A percentile compares a stretch with the other conserved stretches of the same genome.
Evolutionary conservation across 805 yeast species (phyloP).

Genomic region (Lipomyces anomalus): DNA sequence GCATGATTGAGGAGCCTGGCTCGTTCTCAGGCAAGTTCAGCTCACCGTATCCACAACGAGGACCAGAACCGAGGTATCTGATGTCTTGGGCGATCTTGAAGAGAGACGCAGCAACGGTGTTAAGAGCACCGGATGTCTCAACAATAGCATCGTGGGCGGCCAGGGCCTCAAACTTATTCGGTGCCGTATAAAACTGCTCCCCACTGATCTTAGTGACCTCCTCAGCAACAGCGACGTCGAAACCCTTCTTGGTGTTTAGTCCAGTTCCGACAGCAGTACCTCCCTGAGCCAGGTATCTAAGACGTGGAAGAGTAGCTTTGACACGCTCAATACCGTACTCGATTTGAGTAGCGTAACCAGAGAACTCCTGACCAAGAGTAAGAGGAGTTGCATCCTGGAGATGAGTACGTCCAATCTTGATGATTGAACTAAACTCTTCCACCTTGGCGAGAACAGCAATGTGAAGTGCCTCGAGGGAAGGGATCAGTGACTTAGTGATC

Average conservation of each 20-base stretch:
- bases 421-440: slow-evolving; percentile 79
- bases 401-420: slow-evolving; percentile 98
- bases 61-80: slow-evolving; percentile 97
- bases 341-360: slow-evolving; percentile 92
- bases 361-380: slow-evolving; percentile 96
- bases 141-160: slow-evolving; percentile 99
- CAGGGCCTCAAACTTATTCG: slow-evolving; percentile 97
- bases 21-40: slow-evolving; percentile 93
- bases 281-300: slow-evolving; percentile 90
- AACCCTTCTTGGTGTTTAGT: slow-evolving; percentile 87
- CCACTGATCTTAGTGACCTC: slow-evolving; percentile 85
- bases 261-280: slow-evolving; percentile 99
- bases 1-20: slow-evolving; percentile 99
- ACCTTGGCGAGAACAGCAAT: slow-evolving; percentile 72
- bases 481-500: slow-evolving; percentile 67
- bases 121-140: slow-evolving; percentile 94
- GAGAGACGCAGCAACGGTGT: slow-evolving; percentile 88
- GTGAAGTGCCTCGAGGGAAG: slow-evolving; percentile 71
- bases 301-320: slow-evolving; percentile 66
- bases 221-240: slow-evolving; percentile 78
- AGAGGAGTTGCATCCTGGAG: slow-evolving; percentile 98
- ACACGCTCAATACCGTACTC: slow-evolving; percentile 86
- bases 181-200: slow-evolving; percentile 84
- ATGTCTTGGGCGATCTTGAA: slow-evolving; percentile 97
- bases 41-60: slow-evolving; percentile 99